Base-by-base conservation (phyloP, 768 basidiomycete genomes). In the Mycena sanguinolenta region DNA sequence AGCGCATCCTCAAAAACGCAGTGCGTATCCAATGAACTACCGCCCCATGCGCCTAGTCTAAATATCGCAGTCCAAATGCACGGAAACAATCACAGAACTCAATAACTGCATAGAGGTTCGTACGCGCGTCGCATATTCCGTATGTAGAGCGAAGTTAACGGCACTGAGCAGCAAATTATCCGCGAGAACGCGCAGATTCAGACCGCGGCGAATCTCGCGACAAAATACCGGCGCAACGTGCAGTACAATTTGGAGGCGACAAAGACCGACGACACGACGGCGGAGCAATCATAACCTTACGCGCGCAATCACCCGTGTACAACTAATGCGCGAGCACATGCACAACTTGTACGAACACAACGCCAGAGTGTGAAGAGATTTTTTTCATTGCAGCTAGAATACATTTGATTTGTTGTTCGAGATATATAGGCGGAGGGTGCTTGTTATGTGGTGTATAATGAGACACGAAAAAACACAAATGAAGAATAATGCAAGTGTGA, bases 161-260 rank as follows among this genome's bases (percentile, higher is more conserved):
- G 32, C 16, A 34, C 36, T 32, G 7, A 21, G 39, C 55, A 96
- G 93, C 93, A 95, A 80, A 92, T 96, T 75, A 81, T 94, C 49
- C 87, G 89, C 19, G 94, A 94, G 9, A 95, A 96, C 70, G 85
- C 89, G 0, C 89, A 90, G 36, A 90, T 96, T 52, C 91, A 92
- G 76, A 91, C 89, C 44, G 93, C 96, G 0, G 92, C 96, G 3
- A 91, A 95, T 77, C 84, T 98, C 21, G 88, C 93, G 38, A 90
- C 90, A 44, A 96, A 95, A 79, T 98, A 98, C 79, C 87, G 92
- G 72, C 91, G 95, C 82, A 98, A 98, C 81, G 96, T 96, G 61
- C 91, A 93, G 78, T 97, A 96, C 78, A 97, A 97, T 78, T 79
- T 98, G 66, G 92, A 94, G 75, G 92, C 92, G 53, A 92, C 90